Evolutionary conservation across 495 filamentous ascomycete species (phyloP).

Genomic region (Neurospora tetrasperma): DNA sequence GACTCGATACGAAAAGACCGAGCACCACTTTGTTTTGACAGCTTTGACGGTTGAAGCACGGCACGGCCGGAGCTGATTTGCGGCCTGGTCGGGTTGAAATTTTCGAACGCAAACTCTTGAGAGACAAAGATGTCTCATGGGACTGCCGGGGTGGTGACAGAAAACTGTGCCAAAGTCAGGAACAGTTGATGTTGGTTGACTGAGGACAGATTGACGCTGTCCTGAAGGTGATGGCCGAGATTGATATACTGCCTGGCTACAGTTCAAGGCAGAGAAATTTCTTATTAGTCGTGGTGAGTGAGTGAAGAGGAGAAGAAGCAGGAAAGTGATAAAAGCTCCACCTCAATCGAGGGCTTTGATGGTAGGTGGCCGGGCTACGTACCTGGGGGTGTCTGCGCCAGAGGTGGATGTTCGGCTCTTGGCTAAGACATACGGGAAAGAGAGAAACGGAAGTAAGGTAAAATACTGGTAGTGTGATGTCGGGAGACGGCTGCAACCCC

Average conservation of each 20-base stretch:
- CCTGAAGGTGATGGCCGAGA: constrained; percentile 13
- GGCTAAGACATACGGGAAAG: constrained; percentile 18
- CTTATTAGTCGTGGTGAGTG: constrained; percentile 12
- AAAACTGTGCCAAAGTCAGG: neutral
- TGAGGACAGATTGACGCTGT: neutral
- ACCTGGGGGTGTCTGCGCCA: constrained; percentile 8
- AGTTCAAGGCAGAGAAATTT: constrained; percentile 10
- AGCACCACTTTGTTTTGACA: neutral
- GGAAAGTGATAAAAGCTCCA: constrained; percentile 14
- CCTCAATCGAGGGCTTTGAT: constrained; percentile 11
- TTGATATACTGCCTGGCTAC: constrained; percentile 11
- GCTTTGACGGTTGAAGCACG: neutral
- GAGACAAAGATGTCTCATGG: neutral
- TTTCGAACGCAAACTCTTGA: neutral
- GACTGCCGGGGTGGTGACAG: neutral
- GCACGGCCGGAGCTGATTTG: constrained; percentile 2
- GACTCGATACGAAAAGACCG: neutral
- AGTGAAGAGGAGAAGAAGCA: constrained; percentile 10
- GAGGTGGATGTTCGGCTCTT: constrained; percentile 5
- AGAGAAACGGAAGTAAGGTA: constrained; percentile 1
- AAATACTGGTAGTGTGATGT: neutral
- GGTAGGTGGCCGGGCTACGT: constrained; percentile 15
- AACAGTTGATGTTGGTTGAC: neutral
- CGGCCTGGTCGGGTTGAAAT: neutral
- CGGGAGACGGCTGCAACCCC: neutral